Conservation (phyloP, 306 rosid genomes). For the Adenanthera pavonina region DNA sequence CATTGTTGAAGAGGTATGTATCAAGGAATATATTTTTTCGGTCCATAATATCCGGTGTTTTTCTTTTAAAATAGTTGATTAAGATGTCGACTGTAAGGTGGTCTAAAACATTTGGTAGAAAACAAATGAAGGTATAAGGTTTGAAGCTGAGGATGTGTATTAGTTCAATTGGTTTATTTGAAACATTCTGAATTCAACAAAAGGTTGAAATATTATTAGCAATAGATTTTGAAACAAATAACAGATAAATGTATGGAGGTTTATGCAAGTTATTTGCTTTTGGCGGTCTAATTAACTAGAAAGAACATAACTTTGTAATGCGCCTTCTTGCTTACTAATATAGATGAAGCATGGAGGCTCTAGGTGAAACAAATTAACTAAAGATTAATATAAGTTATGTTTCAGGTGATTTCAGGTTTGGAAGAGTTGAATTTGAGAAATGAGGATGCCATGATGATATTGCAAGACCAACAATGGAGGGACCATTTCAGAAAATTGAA, state of each 20-base stretch:
- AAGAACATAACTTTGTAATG: neutral
- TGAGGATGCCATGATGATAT: neutral
- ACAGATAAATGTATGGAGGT: neutral
- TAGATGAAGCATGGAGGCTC: too few species aligned
- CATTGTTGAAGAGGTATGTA: neutral
- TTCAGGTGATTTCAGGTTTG: constrained; percentile 4
- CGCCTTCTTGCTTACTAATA: too few species aligned
- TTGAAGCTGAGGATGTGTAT: neutral
- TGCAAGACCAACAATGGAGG: neutral
- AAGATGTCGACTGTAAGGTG: too few species aligned
- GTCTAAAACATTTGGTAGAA: neutral
- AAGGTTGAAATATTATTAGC: neutral
- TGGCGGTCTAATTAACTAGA: neutral
- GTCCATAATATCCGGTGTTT: neutral
- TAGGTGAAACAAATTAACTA: too few species aligned
- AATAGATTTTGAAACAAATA: neutral
- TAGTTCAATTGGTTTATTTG: neutral
- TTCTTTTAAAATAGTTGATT: neutral
- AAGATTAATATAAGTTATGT: neutral
- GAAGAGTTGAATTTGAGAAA: neutral
- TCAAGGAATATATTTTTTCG: too few species aligned
- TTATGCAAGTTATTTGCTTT: neutral
- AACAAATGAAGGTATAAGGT: neutral
- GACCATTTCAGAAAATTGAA: neutral
- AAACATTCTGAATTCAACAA: neutral